Evolutionary conservation across 371 early-diverging fungal genomes (phyloP), one percentile per base, ranked within the genome.

Genomic region (Basidiobolus heterosporus): DNA sequence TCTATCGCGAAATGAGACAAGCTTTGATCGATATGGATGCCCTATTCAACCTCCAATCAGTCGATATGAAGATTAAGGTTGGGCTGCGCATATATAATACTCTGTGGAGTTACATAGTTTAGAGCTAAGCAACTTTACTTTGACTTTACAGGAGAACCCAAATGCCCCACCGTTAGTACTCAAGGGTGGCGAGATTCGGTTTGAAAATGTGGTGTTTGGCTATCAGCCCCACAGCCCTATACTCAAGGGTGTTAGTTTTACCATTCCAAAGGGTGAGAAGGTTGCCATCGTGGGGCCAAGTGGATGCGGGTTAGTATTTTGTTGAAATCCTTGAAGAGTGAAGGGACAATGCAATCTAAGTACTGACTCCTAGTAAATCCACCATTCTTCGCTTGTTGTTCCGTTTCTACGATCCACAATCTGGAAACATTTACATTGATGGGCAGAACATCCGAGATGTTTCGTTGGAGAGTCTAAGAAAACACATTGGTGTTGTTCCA

Each of bases 201-300:
- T 96, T 51, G 75, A 90, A 47, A 70, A 90, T 47, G 90, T 96
- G 6, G 55, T 60, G 8, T 94, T 96, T 68, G 87, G 86, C 1
- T 96, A 96, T 51, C 72, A 70, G 41, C 64, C 72, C 0, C 73
- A 77, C 13, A 70, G 88, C 17, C 72, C 75, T 3, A 88, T 88
- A 49, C 54, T 94, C 45, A 65, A 77, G 44, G 70, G 72, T 45
- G 66, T 95, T 36, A 75, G 68, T 53, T 84, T 97, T 54, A 72
- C 68, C 19, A 78, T 99, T 9, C 82, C 84, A n/a, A 70, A 80
- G 0, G 95, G 97, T 14, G 67, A 74, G 17, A 85, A 81, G 44
- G 81, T 90, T 9, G 98, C 95, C 0, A 75, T 98, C 62, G 94
- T 96, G 1, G 98, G 98, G 0, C 89, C 91, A 7, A 83, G 82